These are phyloP conservation scores for Cordyceps javanica DNA, from an alignment of 2,329 filamentous ascomycete species.

Conservation along the genomic window DNA sequence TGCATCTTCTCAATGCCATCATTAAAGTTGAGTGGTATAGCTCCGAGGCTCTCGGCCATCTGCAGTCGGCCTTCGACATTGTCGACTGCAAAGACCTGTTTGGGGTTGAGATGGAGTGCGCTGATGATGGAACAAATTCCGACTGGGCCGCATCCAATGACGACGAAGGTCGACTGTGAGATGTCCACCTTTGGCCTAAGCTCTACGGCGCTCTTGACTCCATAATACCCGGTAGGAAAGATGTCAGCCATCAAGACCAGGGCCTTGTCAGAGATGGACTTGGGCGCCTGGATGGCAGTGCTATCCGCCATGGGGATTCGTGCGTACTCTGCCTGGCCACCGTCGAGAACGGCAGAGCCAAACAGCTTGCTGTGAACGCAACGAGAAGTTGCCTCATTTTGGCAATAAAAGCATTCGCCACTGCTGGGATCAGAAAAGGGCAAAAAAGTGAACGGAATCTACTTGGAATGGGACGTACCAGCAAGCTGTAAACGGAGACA, in stretches of 20 bases:
- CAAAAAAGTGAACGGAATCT: too few species aligned
- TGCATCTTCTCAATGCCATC: conserved; percentile 59
- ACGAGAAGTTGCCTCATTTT: conserved; percentile 67
- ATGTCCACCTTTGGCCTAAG: conserved; percentile 38
- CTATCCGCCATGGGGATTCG: conserved; percentile 75
- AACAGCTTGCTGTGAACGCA: conserved; percentile 67
- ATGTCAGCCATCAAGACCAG: conserved; percentile 90
- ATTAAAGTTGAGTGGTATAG: conserved; percentile 76
- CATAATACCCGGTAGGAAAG: conserved; percentile 82
- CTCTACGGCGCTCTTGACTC: conserved; percentile 70
- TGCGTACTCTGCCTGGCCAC: conserved; percentile 76
- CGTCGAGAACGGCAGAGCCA: conserved; percentile 63
- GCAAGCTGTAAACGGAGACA: conserved; percentile 76
- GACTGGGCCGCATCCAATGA: conserved; percentile 81
- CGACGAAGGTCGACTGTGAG: conserved; percentile 60
- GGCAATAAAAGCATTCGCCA: conserved; percentile 78
- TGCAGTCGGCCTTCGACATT: conserved; percentile 68
- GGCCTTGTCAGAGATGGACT: conserved; percentile 62
- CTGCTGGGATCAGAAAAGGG: conserved; percentile 17
- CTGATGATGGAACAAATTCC: conserved; percentile 79
- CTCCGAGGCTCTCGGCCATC: conserved; percentile 66
- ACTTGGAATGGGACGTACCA: conserved; percentile 47
- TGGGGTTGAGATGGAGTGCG: conserved; percentile 68
- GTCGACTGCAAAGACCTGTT: conserved; percentile 73
- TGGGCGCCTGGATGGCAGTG: conserved; percentile 66